Evolutionary conservation across 352 stramenopile genomes (phyloP).

Genomic region (Pseudoperonospora humuli): DNA sequence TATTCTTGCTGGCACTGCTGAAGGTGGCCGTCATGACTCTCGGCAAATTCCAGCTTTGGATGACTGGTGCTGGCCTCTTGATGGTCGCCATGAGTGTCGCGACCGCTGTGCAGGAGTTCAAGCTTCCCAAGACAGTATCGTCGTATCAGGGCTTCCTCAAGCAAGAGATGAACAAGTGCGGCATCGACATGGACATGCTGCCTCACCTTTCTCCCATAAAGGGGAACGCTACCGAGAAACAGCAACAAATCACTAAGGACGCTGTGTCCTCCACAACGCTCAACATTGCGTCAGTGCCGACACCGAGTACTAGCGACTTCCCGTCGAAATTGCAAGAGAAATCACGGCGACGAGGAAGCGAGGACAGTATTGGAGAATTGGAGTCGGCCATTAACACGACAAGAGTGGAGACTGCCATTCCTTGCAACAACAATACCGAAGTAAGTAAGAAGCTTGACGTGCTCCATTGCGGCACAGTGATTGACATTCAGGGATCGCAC

Average conservation of each 20-base stretch:
- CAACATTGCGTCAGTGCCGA: constrained; percentile 33
- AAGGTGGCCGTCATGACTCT: constrained; percentile 40
- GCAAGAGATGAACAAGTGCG: constrained; percentile 47
- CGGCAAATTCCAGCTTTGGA: constrained; percentile 55
- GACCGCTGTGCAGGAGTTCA: constrained; percentile 59
- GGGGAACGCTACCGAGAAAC: constrained; percentile 7
- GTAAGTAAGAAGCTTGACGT: constrained; percentile 50
- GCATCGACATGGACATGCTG: constrained; percentile 36
- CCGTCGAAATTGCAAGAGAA: constrained; percentile 11
- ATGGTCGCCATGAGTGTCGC: constrained; percentile 58
- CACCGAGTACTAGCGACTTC: neutral
- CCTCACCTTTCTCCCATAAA: constrained; percentile 36
- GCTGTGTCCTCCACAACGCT: constrained; percentile 22
- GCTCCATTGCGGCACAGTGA: constrained; percentile 68
- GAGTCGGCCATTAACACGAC: constrained; percentile 21
- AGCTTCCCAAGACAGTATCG: constrained; percentile 25
- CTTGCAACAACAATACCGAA: constrained; percentile 19
- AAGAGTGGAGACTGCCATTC: constrained; percentile 3
- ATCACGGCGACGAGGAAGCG: constrained; percentile 22
- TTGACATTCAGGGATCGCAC: constrained; percentile 66
- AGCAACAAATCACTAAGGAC: constrained; percentile 15
- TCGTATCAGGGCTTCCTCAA: constrained; percentile 53
- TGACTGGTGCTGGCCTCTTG: constrained; percentile 48
- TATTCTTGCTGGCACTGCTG: constrained; percentile 36
- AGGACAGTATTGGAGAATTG: constrained; percentile 26